These are phyloP conservation scores for Diaporthe sp. DNA, from an alignment of 2,329 filamentous ascomycete genomes.

Conservation along the genomic window DNA sequence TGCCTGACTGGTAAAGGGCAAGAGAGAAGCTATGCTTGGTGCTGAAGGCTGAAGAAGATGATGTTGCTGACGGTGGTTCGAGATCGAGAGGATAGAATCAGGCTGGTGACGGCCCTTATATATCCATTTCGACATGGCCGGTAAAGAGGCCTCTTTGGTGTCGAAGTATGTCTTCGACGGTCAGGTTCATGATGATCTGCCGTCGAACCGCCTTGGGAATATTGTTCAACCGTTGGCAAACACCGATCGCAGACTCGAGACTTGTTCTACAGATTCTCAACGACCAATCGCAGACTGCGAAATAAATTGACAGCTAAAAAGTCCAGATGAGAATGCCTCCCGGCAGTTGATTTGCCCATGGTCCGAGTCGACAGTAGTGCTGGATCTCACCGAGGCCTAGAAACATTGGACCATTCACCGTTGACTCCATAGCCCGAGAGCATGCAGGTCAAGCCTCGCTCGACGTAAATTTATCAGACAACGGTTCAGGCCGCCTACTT, in stretches of 20 bases:
- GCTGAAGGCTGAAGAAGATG: constrained; percentile 3
- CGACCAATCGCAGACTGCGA: background rate
- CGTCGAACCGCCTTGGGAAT: background rate
- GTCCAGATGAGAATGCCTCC: background rate
- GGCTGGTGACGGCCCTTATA: background rate
- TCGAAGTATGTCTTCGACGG: background rate
- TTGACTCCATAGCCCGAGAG: background rate
- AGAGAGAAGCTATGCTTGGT: background rate
- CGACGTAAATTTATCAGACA: background rate
- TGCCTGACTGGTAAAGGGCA: background rate
- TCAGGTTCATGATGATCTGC: background rate
- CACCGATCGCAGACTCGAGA: background rate
- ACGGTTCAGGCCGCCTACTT: background rate
- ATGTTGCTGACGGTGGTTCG: background rate
- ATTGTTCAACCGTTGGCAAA: background rate
- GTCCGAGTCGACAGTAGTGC: background rate
- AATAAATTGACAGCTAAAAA: background rate
- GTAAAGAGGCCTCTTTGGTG: background rate
- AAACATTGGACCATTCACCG: background rate
- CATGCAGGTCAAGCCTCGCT: background rate
- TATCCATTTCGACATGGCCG: background rate
- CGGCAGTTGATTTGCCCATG: background rate
- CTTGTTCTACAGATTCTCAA: background rate
- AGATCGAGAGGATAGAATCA: background rate
- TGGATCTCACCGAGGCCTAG: background rate